Base-by-base conservation (phyloP, 192 early-diverging fungal genomes). In the Dissophora globulifera region DNA sequence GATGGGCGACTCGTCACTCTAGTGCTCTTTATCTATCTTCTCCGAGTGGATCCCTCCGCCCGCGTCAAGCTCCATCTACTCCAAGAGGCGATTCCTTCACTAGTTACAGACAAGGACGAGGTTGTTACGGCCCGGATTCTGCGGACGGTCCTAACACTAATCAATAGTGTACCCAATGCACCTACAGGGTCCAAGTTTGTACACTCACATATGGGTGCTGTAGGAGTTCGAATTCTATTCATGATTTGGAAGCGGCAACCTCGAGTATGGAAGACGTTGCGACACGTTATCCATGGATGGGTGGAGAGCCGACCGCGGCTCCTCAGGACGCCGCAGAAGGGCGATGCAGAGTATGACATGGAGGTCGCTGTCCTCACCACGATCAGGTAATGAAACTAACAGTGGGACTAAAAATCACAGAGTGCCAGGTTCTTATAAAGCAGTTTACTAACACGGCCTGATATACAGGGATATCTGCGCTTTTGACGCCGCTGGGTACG, bases 181-280 rank as follows among this genome's bases (percentile, higher is more conserved):
- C 62, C 63, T 5, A 35, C 58, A 9, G 59, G 62, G 35, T 38
- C 56, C 4, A 67, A 78, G 31, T 67, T 71, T 29, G 49, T 38
- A 6, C 38, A 70, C 46, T 82, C 63, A n/a, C 69, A 58, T 13
- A 69, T 83, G 63, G 58, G 80, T 13, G 76, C 78, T 46, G 62
- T 88, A 27, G 84, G 84, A 12, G 62, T 88, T 23, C 79, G 82
- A 48, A 70, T 83, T 25, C 38, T 88, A 8, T 62, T 68, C 9
- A 55, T 79, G 17, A 68, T 86, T 19, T 82, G 81, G 80, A 60
- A 78, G 22, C 52, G 62, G 25, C 84, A 86, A 33, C 85, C 81
- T n/a, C 78, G 84, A 38, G 72, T 80, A 8, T 88, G 86, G 86
- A 82, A 79, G 47, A 81, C 80, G 12, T 59, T 88, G 4, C 78